Conservation (phyloP, 148 eudicot genomes). For the Dysphania ambrosioides region DNA sequence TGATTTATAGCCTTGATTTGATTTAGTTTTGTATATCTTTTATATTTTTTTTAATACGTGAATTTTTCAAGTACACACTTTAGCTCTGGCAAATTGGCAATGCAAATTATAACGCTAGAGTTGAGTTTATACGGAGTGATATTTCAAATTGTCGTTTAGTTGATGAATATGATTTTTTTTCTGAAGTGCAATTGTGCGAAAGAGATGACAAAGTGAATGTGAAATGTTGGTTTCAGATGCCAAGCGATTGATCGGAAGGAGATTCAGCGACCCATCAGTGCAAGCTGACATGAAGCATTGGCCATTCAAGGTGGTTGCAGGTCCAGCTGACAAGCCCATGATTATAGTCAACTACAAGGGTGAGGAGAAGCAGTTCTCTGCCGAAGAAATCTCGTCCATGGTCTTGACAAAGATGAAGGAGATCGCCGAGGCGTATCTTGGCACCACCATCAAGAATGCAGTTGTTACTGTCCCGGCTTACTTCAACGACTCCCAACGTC, state of each 20-base stretch:
- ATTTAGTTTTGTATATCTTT: no score
- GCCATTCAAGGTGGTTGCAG: conserved; percentile 54
- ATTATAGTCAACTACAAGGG: conserved; percentile 44
- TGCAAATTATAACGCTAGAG: no score
- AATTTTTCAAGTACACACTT: no score
- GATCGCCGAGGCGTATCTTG: conserved; percentile 49
- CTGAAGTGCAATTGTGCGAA: neutral
- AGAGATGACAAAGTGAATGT: neutral
- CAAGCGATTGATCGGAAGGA: conserved; percentile 54
- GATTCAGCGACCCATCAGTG: conserved; percentile 47
- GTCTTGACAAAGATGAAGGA: conserved; percentile 50
- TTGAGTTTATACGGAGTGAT: no score
- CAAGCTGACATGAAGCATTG: conserved; percentile 49
- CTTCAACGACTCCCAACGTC: conserved; percentile 54
- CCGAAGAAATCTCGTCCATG: conserved; percentile 54
- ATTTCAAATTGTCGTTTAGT: no score
- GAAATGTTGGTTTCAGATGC: conserved; percentile 36
- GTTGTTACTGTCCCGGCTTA: conserved; percentile 57
- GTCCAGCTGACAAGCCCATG: conserved; percentile 53
- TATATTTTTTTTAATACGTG: no score
- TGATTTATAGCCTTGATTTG: no score
- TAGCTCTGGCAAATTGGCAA: no score
- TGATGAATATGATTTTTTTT: neutral
- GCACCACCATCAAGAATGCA: conserved; percentile 42
- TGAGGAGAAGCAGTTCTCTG: conserved; percentile 45